Conservation (phyloP, 345 rosid genomes). For the Lagerstroemia speciosa region DNA sequence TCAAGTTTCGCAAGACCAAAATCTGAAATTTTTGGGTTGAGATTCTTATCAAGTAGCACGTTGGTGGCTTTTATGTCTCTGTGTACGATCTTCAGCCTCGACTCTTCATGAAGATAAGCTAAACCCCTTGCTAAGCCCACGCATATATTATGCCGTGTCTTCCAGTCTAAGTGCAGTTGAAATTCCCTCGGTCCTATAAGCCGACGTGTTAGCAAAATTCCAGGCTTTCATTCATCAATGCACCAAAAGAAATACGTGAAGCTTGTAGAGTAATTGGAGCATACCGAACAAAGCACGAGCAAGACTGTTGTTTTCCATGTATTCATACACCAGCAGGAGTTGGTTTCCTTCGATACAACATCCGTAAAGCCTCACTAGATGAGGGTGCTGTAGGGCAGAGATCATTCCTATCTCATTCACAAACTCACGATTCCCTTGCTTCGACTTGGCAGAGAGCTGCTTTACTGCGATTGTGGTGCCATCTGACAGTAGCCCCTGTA, state of each 20-base stretch:
- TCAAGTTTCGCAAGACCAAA: constrained; percentile 68
- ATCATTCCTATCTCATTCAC: constrained; percentile 54
- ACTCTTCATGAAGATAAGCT: constrained; percentile 63
- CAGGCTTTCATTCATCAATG: neutral
- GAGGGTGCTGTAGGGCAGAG: constrained; percentile 50
- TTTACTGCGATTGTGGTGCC: constrained; percentile 53
- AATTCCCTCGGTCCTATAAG: constrained; percentile 30
- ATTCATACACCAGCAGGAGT: constrained; percentile 53
- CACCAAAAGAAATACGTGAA: neutral
- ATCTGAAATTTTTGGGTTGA: constrained; percentile 55
- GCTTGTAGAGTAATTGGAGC: neutral
- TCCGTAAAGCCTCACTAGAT: constrained; percentile 58
- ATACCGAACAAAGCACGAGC: constrained; percentile 54
- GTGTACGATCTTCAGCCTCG: constrained; percentile 55
- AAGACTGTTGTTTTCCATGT: constrained; percentile 65
- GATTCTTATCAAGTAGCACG: constrained; percentile 49
- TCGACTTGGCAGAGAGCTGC: constrained; percentile 59
- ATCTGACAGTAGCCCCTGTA: constrained; percentile 45
- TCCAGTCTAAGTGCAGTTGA: constrained; percentile 46
- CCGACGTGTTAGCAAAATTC: neutral
- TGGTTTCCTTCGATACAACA: constrained; percentile 60
- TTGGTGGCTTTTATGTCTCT: constrained; percentile 67
- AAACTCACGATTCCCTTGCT: constrained; percentile 61
- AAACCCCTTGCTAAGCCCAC: constrained; percentile 63
- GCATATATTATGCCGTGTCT: constrained; percentile 52